Evolutionary conservation across 768 basidiomycete genomes (phyloP).

Genomic region (Dictyophora rubrovolvata): DNA sequence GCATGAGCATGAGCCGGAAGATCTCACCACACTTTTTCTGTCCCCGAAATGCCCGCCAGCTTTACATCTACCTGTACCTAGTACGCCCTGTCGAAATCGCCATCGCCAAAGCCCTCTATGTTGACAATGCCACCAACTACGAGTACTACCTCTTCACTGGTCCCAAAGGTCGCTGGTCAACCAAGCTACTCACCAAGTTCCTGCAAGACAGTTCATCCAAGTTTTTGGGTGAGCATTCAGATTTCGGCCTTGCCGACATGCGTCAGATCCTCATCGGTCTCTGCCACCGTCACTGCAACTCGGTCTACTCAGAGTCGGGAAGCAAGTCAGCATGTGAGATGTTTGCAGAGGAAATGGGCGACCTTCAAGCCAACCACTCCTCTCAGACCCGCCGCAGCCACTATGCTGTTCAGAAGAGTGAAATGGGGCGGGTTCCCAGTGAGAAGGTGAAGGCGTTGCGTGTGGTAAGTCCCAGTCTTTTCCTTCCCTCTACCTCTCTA

Average conservation of each 20-base stretch:
- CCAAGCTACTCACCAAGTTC: no score
- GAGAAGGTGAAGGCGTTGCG: not conserved
- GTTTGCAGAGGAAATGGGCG: no score
- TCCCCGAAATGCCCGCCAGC: not conserved
- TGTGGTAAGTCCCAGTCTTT: no score
- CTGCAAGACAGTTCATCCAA: no score
- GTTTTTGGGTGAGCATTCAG: no score
- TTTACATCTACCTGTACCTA: not conserved
- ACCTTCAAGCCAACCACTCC: no score
- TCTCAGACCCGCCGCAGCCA: not conserved
- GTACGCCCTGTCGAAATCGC: not conserved
- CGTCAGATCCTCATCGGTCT: not conserved
- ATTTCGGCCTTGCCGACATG: not conserved
- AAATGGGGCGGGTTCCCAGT: not conserved
- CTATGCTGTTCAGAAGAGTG: not conserved
- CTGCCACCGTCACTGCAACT: not conserved
- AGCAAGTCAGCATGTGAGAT: no score
- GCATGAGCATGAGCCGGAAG: not conserved
- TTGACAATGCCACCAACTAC: not conserved
- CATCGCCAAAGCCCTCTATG: not conserved
- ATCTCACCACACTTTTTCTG: not conserved
- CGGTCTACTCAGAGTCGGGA: not conserved
- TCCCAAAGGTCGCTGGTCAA: no score
- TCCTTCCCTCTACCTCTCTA: no score
- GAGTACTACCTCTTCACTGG: not conserved